phyloP scores from a whole-genome alignment of 306 rosid genomes.

The Pyrus pyrifolia region DNA sequence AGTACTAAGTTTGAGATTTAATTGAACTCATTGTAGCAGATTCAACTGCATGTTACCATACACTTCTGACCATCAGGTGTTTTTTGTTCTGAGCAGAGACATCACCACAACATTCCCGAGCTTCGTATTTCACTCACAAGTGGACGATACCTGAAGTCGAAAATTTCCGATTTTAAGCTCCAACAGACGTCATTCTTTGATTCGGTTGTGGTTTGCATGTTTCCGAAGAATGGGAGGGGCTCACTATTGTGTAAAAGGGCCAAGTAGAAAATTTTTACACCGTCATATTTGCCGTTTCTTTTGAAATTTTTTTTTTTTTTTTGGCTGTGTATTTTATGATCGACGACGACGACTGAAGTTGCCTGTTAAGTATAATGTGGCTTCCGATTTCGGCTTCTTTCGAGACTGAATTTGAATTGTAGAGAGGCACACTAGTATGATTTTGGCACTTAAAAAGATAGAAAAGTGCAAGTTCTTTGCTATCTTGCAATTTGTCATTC shows the following conservation, averaged over 20 bases:
- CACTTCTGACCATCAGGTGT: neutral
- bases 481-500: neutral
- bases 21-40: neutral
- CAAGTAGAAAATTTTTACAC: constrained; percentile 12
- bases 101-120: constrained; percentile 93
- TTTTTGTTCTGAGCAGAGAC: constrained; percentile 53
- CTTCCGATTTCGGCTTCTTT: constrained; percentile 8
- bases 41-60: neutral
- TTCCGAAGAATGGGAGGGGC: constrained; percentile 15
- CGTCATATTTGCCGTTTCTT: constrained; percentile 9
- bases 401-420: neutral
- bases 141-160: constrained; percentile 58
- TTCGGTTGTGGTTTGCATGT: constrained; percentile 14
- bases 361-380: neutral
- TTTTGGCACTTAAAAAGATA: neutral
- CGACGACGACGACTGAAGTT: constrained; percentile 10
- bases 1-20: neutral
- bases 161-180: neutral
- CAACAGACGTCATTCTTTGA: constrained; percentile 5
- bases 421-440: neutral
- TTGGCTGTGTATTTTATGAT: constrained; percentile 25
- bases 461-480: neutral
- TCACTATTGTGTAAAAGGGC: constrained; percentile 6
- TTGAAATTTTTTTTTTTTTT: constrained; percentile 22
- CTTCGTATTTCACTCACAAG: constrained; percentile 93